Conservation (phyloP, 768 basidiomycete genomes). For the Suillus ampliporus region DNA sequence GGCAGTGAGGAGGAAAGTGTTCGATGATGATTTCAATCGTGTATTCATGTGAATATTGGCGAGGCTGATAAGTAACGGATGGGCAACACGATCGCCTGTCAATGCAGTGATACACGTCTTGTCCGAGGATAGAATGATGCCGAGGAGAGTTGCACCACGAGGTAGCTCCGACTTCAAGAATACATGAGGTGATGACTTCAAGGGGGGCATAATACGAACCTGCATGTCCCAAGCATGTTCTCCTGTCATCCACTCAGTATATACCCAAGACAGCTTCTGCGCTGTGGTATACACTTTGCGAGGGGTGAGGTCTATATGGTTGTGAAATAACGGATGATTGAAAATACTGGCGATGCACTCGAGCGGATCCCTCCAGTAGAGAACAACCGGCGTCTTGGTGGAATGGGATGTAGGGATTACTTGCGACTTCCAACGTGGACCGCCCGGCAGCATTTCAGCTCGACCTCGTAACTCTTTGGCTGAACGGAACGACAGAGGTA, state of each 20-base stretch:
- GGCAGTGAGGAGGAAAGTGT: conserved; percentile 31
- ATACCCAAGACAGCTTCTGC: conserved; percentile 16
- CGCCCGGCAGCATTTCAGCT: conserved; percentile 25
- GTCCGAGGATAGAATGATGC: conserved; percentile 35
- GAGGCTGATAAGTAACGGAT: conserved; percentile 36
- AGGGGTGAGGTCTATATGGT: conserved; percentile 25
- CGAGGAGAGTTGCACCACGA: conserved; percentile 23
- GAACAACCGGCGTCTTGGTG: conserved; percentile 26
- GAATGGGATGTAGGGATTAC: conserved; percentile 11
- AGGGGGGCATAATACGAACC: conserved; percentile 16
- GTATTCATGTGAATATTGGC: conserved; percentile 37
- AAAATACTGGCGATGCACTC: conserved; percentile 29
- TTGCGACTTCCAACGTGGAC: conserved; percentile 27
- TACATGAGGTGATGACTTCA: background rate
- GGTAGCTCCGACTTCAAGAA: conserved; percentile 20
- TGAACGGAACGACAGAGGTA: conserved; percentile 25
- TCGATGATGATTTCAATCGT: conserved; percentile 31
- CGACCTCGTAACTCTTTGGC: conserved; percentile 29
- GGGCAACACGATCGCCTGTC: conserved; percentile 33
- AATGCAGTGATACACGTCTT: conserved; percentile 40
- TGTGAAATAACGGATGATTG: conserved; percentile 23
- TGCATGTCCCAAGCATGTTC: conserved; percentile 33
- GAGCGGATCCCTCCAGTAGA: conserved; percentile 33
- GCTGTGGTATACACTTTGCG: conserved; percentile 14
- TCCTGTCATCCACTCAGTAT: conserved; percentile 30